Conservation (phyloP, 2,329 filamentous ascomycete genomes). For the Fusarium sp. region DNA sequence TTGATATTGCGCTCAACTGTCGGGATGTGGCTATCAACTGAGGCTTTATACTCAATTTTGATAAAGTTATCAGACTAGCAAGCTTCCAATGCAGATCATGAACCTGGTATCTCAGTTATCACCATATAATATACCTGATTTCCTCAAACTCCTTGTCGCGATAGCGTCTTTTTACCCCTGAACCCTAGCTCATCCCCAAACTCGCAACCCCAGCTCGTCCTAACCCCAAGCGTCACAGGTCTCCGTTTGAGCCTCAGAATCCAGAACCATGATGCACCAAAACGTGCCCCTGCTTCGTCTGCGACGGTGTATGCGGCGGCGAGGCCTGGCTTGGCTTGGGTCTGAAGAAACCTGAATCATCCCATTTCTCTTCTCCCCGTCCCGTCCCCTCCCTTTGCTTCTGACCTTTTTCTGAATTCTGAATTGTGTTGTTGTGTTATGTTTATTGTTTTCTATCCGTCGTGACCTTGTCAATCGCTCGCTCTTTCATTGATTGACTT, state of each 20-base stretch:
- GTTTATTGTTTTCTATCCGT: conserved; percentile 13
- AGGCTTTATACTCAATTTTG: background rate
- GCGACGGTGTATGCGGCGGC: conserved; percentile 18
- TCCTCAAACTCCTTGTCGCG: background rate
- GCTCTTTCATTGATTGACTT: conserved; percentile 19
- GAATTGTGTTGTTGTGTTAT: conserved; percentile 9
- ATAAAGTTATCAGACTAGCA: conserved; percentile 6
- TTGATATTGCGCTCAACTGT: background rate
- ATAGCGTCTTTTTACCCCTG: conserved; percentile 25
- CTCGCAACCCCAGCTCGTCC: conserved; percentile 20
- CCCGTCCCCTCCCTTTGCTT: conserved; percentile 22
- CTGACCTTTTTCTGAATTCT: conserved; percentile 6
- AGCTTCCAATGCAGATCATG: background rate
- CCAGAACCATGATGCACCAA: conserved; percentile 24
- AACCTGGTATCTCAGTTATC: background rate
- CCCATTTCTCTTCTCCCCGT: conserved; percentile 26
- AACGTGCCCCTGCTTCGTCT: conserved; percentile 10
- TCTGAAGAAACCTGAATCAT: conserved; percentile 24
- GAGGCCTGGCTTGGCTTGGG: background rate
- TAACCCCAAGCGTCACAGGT: conserved; percentile 39
- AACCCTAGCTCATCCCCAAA: conserved; percentile 23
- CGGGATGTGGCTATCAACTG: background rate
- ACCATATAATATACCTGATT: background rate
- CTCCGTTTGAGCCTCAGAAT: conserved; percentile 42
- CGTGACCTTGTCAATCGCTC: conserved; percentile 30